Percentiles rank a stretch among this genome's conserved stretches.
These are phyloP conservation scores for Colletotrichum tropicale DNA, from an alignment of 2,329 filamentous ascomycete species.

Conservation along the genomic window DNA sequence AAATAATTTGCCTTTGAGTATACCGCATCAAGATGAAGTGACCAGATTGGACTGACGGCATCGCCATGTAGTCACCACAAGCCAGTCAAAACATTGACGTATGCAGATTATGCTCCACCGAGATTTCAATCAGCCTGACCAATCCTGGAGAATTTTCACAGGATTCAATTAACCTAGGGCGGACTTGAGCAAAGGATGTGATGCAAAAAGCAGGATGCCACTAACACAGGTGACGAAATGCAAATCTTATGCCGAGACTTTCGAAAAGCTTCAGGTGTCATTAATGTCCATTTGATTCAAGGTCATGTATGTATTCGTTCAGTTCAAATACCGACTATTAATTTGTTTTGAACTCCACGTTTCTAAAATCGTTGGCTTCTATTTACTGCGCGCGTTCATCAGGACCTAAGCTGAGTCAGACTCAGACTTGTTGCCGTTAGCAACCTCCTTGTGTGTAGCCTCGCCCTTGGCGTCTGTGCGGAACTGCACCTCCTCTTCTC, in stretches of 20 bases:
- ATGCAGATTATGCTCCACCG: background rate
- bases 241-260: background rate
- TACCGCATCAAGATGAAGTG: background rate
- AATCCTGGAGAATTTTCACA: background rate
- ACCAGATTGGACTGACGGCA: no score
- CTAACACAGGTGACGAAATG: background rate
- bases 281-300: background rate
- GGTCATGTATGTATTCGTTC: background rate
- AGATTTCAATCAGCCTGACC: background rate
- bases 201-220: background rate
- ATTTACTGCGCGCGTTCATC: background rate
- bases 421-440: background rate
- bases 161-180: background rate
- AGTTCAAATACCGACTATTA: background rate
- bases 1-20: background rate
- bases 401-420: background rate
- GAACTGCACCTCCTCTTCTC: conserved; percentile 11
- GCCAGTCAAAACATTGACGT: background rate
- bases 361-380: background rate
- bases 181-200: background rate
- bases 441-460: conserved; percentile 3
- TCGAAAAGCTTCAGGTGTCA: background rate
- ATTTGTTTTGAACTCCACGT: background rate
- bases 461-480: conserved; percentile 8
- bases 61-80: background rate